Evolutionary conservation across 192 early-diverging fungal species (phyloP).

Genomic region (Coemansia sp.): DNA sequence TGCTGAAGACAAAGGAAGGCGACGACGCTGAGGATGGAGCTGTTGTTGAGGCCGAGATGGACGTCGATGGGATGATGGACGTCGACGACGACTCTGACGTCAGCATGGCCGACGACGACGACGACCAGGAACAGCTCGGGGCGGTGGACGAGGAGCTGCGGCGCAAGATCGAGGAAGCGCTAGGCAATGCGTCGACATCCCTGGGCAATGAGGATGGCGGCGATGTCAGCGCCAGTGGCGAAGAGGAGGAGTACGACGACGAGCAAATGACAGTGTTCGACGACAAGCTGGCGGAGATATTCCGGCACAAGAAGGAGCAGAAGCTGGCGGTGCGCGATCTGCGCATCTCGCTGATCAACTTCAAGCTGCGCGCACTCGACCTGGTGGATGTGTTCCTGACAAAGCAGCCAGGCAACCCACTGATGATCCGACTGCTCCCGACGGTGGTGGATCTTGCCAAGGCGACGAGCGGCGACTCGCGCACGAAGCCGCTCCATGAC

Average conservation of each 20-base stretch:
- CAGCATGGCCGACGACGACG: conserved; percentile 49
- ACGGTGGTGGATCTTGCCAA: conserved; percentile 66
- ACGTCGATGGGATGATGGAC: conserved; percentile 35
- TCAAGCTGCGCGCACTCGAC: conserved; percentile 87
- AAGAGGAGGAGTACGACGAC: conserved; percentile 69
- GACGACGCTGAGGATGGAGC: conserved; percentile 57
- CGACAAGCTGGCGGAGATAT: conserved; percentile 90
- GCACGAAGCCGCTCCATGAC: conserved; percentile 65
- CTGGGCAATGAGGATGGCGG: conserved; percentile 32
- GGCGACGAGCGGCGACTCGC: conserved; percentile 55
- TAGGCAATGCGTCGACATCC: conserved; percentile 41
- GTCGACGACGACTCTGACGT: conserved; percentile 56
- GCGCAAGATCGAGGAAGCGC: conserved; percentile 67
- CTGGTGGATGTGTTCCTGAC: conserved; percentile 75
- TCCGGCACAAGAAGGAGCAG: conserved; percentile 75
- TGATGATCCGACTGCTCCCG: conserved; percentile 70
- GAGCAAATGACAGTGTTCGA: conserved; percentile 91
- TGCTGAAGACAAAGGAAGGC: conserved; percentile 63
- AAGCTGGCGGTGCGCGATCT: conserved; percentile 81
- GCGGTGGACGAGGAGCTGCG: conserved; percentile 76
- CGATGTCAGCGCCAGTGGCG: conserved; percentile 51
- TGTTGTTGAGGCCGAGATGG: conserved; percentile 57
- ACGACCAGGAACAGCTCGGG: conserved; percentile 39
- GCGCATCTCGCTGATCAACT: conserved; percentile 79
- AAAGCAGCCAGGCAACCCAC: conserved; percentile 64